Evolutionary conservation across 2,329 filamentous ascomycete genomes (phyloP).

Genomic region (Xylaria sp.): DNA sequence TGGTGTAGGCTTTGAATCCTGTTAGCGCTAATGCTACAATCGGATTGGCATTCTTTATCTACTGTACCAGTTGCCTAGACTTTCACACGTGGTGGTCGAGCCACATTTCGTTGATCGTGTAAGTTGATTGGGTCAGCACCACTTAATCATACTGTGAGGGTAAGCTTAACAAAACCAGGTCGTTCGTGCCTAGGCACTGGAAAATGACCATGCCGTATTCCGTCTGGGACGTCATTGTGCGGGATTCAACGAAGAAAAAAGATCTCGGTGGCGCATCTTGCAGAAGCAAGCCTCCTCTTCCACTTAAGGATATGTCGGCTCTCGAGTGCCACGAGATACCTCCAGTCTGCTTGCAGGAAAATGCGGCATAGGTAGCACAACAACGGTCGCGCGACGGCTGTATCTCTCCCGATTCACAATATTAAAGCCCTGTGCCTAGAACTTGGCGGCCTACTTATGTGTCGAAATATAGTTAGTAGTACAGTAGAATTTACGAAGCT

Average conservation of each 20-base stretch:
- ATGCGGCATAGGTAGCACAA: conserved; percentile 2
- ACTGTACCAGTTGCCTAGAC: conserved; percentile 28
- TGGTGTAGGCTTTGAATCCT: neutral
- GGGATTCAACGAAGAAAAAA: conserved; percentile 1
- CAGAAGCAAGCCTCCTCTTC: neutral
- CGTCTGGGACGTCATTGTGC: conserved; percentile 17
- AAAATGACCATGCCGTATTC: conserved; percentile 27
- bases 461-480: neutral
- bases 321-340: neutral
- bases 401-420: conserved; percentile 1
- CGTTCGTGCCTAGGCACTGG: conserved; percentile 19
- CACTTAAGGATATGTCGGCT: neutral
- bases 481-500: neutral
- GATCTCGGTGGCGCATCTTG: neutral
- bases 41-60: neutral
- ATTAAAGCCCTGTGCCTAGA: neutral
- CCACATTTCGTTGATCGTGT: conserved; percentile 19
- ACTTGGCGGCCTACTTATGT: neutral
- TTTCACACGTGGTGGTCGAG: conserved; percentile 34
- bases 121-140: conserved; percentile 28
- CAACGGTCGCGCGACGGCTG: conserved; percentile 10
- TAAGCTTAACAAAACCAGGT: conserved; percentile 9
- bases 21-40: conserved; percentile 8
- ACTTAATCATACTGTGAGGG: conserved; percentile 11
- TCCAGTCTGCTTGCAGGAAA: neutral